Evolutionary conservation across 2,329 filamentous ascomycete genomes (phyloP), one percentile per base, ranked within the genome.

Genomic region (Curvularia sp.): DNA sequence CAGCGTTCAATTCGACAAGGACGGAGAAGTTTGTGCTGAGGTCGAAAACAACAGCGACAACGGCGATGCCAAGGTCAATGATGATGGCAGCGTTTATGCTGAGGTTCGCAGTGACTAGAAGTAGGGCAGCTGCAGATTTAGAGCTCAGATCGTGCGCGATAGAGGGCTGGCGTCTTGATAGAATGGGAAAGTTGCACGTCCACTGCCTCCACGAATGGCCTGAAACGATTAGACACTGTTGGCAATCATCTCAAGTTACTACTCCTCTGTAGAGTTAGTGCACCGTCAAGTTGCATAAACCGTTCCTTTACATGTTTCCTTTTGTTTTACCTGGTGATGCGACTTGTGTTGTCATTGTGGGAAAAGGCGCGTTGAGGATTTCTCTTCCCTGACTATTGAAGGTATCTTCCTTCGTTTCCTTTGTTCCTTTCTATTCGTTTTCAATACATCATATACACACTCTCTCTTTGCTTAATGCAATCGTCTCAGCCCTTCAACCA

Each of bases 401-500:
- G 34, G 15, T 36, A 6, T 36, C 15, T 34, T 34, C 3, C 32
- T 15, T 34, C 5, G 4, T 34, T 34, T 34, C 32, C 13, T 34
- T 36, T 36, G 4, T 18, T 18, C 18, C 15, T 6, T 7, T n/a
- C 34, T 36, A 18, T 36, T 5, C 4, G 18, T n/a, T 36, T 18
- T 36, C 15, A 36, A 36, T 36, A 13, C 6, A 36, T 15, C 34
- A 36, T 18, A 18, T 6, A 36, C 34, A 18, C n/a, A 7, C 18
- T 42, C 25, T 9, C 5, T 28, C 12, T 19, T 9, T 27, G 19
- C 36, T 42, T 68, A 78, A 60, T 75, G 72, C 64, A 87, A 72
- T 63, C 84, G 76, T 64, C 82, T 82, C 70, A 87, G 64, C 3
- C 77, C 80, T 67, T 87, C 85, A 15, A 87, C 82, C 84, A 80